Evolutionary conservation across 2,329 filamentous ascomycete genomes (phyloP).

Genomic region (Colletotrichum shisoi): DNA sequence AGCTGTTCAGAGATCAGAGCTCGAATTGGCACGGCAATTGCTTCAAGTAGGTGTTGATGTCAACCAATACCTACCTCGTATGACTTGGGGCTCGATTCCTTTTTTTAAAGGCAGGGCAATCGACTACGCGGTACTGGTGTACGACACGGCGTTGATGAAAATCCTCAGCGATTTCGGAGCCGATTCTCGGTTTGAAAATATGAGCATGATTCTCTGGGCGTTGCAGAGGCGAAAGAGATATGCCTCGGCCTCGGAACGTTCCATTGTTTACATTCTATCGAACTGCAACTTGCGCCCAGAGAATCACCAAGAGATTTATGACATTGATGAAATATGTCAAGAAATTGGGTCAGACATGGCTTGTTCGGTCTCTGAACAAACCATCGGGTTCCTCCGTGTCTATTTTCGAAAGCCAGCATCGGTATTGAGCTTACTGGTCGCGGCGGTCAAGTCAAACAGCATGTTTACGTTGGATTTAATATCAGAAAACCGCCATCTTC

Average conservation of each 20-base stretch:
- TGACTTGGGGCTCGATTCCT: too few relatives aligned
- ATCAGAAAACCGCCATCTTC: rapidly evolving
- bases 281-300: not conserved
- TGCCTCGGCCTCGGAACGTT: rapidly evolving
- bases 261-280: not conserved
- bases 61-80: not conserved
- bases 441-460: not conserved
- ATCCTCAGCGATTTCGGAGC: not conserved
- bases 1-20: not conserved
- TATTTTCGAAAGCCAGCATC: not conserved
- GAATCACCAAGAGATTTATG: not conserved
- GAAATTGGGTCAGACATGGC: not conserved
- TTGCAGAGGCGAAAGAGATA: not conserved
- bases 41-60: not conserved
- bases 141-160: not conserved
- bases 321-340: not conserved
- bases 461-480: not conserved
- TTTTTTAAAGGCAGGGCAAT: too few relatives aligned
- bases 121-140: not conserved
- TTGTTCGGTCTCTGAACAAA: not conserved
- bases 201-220: rapidly evolving
- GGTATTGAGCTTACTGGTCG: not conserved
- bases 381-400: not conserved
- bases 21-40: rapidly evolving
- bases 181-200: not conserved